These are phyloP conservation scores for Phytophthora rubi DNA, from an alignment of 352 stramenopile genomes.

Conservation along the genomic window DNA sequence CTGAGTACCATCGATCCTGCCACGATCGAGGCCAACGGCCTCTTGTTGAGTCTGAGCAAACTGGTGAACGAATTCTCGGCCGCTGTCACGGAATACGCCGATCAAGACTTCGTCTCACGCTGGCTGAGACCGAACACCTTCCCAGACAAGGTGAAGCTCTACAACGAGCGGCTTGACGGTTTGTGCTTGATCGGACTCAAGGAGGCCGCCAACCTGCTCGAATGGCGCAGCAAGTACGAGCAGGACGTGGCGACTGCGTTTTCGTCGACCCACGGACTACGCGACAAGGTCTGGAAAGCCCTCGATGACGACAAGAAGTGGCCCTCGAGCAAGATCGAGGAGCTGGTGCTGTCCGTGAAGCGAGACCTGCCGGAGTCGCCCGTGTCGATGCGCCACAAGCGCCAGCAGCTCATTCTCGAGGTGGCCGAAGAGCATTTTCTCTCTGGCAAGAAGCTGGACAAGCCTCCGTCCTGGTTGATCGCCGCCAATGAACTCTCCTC, in stretches of 20 bases:
- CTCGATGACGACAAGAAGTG: background rate
- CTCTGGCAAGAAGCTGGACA: slow-evolving; percentile 1
- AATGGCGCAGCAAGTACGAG: slow-evolving; percentile 29
- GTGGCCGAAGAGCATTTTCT: slow-evolving; percentile 20
- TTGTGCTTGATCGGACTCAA: slow-evolving; percentile 14
- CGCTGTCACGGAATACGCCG: slow-evolving; percentile 8
- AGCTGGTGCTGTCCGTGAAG: slow-evolving; percentile 20
- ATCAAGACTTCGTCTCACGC: slow-evolving; percentile 20
- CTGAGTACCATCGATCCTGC: slow-evolving; percentile 12
- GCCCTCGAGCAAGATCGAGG: slow-evolving; percentile 9
- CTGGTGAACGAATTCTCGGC: slow-evolving; percentile 10
- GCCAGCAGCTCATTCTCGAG: slow-evolving; percentile 10
- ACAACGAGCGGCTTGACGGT: slow-evolving; percentile 27
- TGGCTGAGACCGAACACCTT: slow-evolving; percentile 17
- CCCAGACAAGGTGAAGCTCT: slow-evolving; percentile 21
- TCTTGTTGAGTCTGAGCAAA: slow-evolving; percentile 9
- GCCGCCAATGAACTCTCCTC: slow-evolving; percentile 8
- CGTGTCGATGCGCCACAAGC: slow-evolving; percentile 1
- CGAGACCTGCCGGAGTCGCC: slow-evolving; percentile 8
- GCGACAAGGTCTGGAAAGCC: slow-evolving; percentile 16
- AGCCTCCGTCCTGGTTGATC: slow-evolving; percentile 15
- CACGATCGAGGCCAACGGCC: slow-evolving; percentile 21
- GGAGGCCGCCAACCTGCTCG: slow-evolving; percentile 7
- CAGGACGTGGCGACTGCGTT: slow-evolving; percentile 4
- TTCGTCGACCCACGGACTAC: background rate